Evolutionary conservation across 768 basidiomycete species (phyloP).

Genomic region (Suillus subluteus): DNA sequence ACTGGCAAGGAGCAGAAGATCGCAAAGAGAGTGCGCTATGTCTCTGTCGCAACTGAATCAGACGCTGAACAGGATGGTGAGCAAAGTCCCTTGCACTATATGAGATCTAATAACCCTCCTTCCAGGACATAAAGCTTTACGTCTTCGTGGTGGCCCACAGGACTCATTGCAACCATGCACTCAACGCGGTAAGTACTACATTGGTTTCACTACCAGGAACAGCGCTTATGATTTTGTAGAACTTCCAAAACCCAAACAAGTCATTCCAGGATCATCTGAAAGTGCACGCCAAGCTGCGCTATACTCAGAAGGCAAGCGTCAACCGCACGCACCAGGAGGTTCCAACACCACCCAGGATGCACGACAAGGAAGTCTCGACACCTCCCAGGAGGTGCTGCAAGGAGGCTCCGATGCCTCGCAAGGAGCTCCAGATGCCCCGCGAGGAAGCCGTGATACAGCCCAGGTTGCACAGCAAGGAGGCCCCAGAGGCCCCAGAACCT

Average conservation of each 20-base stretch:
- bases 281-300: not conserved
- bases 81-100: not conserved
- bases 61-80: not conserved
- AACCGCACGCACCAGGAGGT: not conserved
- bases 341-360: not conserved
- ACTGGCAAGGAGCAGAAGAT: no score
- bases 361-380: not conserved
- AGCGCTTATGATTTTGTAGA: not conserved
- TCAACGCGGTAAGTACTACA: not conserved
- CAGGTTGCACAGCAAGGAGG: not conserved
- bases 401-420: not conserved
- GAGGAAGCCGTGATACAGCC: not conserved
- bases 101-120: not conserved
- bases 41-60: no score
- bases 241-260: not conserved
- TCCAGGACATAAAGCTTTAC: not conserved
- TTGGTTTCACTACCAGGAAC: not conserved
- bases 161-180: not conserved
- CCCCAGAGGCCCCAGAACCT: not conserved
- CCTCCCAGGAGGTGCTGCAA: conserved; percentile 3
- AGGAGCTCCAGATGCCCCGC: no score
- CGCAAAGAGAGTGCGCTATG: no score
- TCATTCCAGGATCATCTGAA: not conserved
- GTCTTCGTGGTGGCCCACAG: not conserved
- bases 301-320: not conserved